A percentile compares a stretch with the other conserved stretches of the same genome.
Conservation (phyloP, 2,329 filamentous ascomycete genomes). For the Fusarium chuoi region DNA sequence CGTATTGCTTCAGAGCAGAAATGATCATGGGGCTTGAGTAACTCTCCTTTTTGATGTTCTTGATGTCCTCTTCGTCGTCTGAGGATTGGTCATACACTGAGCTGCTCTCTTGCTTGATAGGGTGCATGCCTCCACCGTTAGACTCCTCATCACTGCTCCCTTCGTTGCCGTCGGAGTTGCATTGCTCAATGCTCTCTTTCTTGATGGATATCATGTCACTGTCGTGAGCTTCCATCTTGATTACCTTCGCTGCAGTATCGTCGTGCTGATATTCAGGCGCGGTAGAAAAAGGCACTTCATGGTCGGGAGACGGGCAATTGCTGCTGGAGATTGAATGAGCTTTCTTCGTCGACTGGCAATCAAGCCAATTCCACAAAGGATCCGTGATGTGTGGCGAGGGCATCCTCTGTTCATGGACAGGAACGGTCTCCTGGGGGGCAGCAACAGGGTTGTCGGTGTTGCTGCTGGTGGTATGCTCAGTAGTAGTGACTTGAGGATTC, state of each 20-base stretch:
- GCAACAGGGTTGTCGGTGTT: background rate
- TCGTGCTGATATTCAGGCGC: constrained; percentile 1
- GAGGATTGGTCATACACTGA: background rate
- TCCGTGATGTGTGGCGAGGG: background rate
- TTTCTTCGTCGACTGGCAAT: background rate
- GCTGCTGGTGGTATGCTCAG: background rate
- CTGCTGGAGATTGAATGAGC: background rate
- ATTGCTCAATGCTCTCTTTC: background rate
- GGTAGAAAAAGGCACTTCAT: constrained; percentile 4
- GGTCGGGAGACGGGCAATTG: background rate
- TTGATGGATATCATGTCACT: background rate
- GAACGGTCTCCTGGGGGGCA: background rate
- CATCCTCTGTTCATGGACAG: background rate
- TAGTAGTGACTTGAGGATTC: background rate
- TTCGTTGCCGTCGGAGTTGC: background rate
- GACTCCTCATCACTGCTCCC: background rate
- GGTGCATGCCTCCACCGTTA: background rate
- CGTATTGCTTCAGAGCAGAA: background rate
- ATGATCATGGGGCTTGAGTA: background rate
- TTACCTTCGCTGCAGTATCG: background rate
- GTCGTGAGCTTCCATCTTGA: constrained; percentile 16
- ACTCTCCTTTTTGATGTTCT: background rate
- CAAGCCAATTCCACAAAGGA: background rate
- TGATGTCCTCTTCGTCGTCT: background rate
- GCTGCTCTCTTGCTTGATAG: background rate